Evolutionary conservation across 2,329 filamentous ascomycete genomes (phyloP).

Genomic region (Pestalotiopsis sp.): DNA sequence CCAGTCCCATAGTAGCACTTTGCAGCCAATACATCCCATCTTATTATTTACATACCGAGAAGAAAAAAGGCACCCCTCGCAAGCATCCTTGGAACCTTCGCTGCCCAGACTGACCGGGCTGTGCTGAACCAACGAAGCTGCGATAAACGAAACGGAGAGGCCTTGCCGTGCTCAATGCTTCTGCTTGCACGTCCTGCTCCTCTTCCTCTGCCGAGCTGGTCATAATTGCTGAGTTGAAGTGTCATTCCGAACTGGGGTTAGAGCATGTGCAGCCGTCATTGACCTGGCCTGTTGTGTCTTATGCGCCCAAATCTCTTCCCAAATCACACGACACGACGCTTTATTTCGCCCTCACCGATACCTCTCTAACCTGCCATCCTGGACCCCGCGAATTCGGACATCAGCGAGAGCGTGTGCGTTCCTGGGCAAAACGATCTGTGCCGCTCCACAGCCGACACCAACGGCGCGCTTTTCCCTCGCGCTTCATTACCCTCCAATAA

Average conservation of each 20-base stretch:
- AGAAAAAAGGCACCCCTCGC: neutral
- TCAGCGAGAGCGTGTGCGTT: neutral
- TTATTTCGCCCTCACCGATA: slow-evolving; percentile 1
- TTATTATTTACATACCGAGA: neutral
- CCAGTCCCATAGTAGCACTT: neutral
- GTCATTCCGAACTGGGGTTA: neutral
- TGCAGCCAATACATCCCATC: neutral
- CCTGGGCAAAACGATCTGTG: neutral
- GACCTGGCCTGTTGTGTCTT: neutral
- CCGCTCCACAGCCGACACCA: slow-evolving; percentile 2
- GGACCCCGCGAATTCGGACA: neutral
- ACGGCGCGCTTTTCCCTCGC: neutral
- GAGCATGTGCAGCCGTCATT: slow-evolving; percentile 4
- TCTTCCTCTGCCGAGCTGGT: too few relatives aligned
- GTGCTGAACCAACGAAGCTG: neutral
- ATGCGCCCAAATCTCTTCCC: neutral
- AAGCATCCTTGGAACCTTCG: neutral
- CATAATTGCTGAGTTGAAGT: too few relatives aligned
- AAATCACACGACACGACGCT: neutral
- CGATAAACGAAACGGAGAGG: too few relatives aligned
- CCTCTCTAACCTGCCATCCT: neutral
- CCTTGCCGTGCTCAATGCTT: too few relatives aligned
- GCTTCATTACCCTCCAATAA: neutral
- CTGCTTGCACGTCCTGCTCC: too few relatives aligned
- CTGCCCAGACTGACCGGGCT: neutral